Evolutionary conservation across 1,284 basidiomycete species (phyloP), one percentile per base, ranked within the genome.

Genomic region (Ganoderma boninense): DNA sequence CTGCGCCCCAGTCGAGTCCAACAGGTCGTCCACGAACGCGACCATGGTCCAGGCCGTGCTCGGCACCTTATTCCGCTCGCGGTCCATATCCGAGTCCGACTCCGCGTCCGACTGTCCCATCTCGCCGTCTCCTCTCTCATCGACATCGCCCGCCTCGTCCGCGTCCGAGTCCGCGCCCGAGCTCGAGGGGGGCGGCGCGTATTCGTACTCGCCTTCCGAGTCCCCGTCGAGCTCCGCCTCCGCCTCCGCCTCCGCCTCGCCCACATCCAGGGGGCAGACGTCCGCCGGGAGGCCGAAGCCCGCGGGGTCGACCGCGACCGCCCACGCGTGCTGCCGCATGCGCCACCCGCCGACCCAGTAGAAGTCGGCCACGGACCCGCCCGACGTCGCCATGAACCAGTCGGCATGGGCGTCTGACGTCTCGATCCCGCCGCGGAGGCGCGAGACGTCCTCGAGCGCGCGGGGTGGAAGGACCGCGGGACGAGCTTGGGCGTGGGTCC

Each of bases 171-270:
- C 56, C 56, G 4, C 56, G 16, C n/a, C n/a, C n/a, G 57, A 32
- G 18, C 57, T 59, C 26, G 57, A 38, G 6, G 56, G 57, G 32
- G 4, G 18, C 57, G 57, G 38, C 32, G n/a, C 32, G 46, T 26
- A 60, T 35, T 35, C 35, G n/a, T 40, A 60, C 57, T 60, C 57
- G 57, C 38, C 57, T 35, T n/a, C 32, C 32, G 57, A 59, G 35
- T 59, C 57, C 35, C 10, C 6, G n/a, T 11, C 13, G 20, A 11
- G 38, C 46, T 54, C 43, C n/a, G 29, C 16, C 10, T 26, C 23
- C 26, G 26, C 26, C 26, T 29, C 26, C 26, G 26, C 26, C 26
- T 29, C 26, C 26, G 26, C 26, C 11, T 59, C 35, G 18, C n/a
- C 57, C 20, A 23, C 57, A 18, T 23, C 20, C 57, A 32, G 57